phyloP scores from a whole-genome alignment of 768 basidiomycete species.

The Pleurotus djamor region DNA sequence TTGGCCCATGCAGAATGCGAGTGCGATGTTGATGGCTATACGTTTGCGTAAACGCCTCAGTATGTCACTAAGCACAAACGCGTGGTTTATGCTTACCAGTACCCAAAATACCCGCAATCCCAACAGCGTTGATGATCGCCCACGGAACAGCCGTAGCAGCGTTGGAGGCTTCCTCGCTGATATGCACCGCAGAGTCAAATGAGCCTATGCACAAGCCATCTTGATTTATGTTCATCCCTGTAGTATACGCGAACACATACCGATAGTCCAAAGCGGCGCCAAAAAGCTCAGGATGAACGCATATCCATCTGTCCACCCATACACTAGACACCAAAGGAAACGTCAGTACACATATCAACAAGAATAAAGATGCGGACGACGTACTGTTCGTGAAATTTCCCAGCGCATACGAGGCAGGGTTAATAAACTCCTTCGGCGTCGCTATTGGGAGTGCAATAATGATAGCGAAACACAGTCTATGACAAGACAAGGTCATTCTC shows the following conservation, averaged over 20 bases:
- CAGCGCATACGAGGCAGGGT: conserved; percentile 59
- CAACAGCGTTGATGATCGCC: conserved; percentile 44
- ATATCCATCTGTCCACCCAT: conserved; percentile 57
- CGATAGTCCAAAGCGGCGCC: conserved; percentile 42
- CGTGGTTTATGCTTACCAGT: conserved; percentile 28
- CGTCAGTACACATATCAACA: not conserved
- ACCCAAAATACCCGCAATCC: conserved; percentile 40
- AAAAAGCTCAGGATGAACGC: conserved; percentile 49
- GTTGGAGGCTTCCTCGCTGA: conserved; percentile 53
- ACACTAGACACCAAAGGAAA: conserved; percentile 26
- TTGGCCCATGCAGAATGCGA: conserved; percentile 48
- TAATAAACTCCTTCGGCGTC: conserved; percentile 57
- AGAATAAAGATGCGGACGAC: conserved; percentile 8
- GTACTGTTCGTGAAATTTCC: conserved; percentile 60
- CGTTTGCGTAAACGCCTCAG: not conserved
- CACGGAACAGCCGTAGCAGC: conserved; percentile 52
- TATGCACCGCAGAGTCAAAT: conserved; percentile 43
- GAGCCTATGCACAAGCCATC: conserved; percentile 17
- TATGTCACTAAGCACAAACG: not conserved
- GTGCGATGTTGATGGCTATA: conserved; percentile 38
- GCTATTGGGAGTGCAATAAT: conserved; percentile 69
- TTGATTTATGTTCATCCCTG: not conserved
- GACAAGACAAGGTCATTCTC: not conserved
- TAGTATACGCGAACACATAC: conserved; percentile 11
- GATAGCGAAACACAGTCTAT: conserved; percentile 58